Base-by-base conservation (phyloP, 2,329 filamentous ascomycete genomes). In the Microsporum audouinii region DNA sequence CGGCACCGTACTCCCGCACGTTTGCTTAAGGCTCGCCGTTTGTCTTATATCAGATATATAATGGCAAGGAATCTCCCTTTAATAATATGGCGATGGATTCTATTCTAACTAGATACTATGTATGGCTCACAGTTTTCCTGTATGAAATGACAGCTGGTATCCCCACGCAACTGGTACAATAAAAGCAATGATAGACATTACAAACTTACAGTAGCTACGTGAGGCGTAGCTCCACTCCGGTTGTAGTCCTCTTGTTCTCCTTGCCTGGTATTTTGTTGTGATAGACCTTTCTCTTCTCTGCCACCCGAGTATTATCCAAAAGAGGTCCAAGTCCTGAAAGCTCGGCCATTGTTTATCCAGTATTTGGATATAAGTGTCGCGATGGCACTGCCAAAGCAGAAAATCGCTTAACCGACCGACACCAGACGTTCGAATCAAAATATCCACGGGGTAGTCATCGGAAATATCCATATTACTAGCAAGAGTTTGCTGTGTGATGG, bases 371-470 rank as follows among this genome's bases (percentile, higher is more conserved):
- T 27, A 5, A 1, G 57, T 58, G 5, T 17, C 27, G 6, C 34
- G 34, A 58, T 58, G 33, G n/a, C 57, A 58, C 29, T 58, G 57
- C 57, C 57, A 65, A 17, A 65, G 63, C 34, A 65, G 31, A 43
- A 65, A 65, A 31, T 65, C 63, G 14, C 63, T 65, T 49, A 65
- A 34, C 5, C 63, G 61, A 5, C 33, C 3, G 17, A 63, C 61
- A 10, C 63, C 63, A 38, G 63, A 65, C 23, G 63, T 63, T 3
- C 63, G 63, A 2, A 65, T 45, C 17, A 65, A 8, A 8, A 65
- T 12, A 41, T 65, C 63, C 58, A 65, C 8, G 2, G 63, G 63
- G 38, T 61, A 57, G 27, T 47, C 41, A 12, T 58, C 49, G 5
- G 5, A 29, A 5, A 58, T 62, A 34, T 57, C 12, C 61, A 63